Conservation (phyloP, 495 filamentous ascomycete genomes). For the Beverwykella pulmonaria region DNA sequence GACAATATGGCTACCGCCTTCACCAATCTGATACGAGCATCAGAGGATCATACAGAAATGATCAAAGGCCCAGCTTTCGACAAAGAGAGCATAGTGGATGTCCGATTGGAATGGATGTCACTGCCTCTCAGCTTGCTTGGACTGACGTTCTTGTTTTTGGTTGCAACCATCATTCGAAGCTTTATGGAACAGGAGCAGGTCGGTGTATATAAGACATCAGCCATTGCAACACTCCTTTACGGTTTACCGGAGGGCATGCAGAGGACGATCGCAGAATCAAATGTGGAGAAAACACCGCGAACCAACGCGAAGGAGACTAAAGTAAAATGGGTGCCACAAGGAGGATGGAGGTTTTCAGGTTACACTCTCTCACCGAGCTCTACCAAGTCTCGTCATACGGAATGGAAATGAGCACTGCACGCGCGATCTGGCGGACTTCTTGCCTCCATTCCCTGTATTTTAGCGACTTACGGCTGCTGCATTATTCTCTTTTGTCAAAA, state of each 20-base stretch:
- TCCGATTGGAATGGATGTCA: constrained; percentile 30
- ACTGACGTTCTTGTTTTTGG: constrained; percentile 23
- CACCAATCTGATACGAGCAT: constrained; percentile 21
- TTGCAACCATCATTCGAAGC: constrained; percentile 29
- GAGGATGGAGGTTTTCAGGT: no score
- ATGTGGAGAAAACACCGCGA: no score
- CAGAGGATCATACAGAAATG: constrained; percentile 7
- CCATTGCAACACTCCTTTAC: constrained; percentile 32
- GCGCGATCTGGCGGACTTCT: no score
- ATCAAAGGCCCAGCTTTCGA: constrained; percentile 18
- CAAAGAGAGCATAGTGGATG: constrained; percentile 13
- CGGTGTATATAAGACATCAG: constrained; percentile 31
- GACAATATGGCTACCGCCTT: constrained; percentile 23
- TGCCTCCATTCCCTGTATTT: no score
- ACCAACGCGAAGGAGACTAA: no score
- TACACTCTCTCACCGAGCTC: no score
- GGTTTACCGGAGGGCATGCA: constrained; percentile 24
- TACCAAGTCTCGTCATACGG: no score
- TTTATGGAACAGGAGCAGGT: constrained; percentile 1
- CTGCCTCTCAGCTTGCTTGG: constrained; percentile 23
- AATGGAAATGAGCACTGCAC: no score
- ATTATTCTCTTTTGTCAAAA: no score
- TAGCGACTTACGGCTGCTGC: no score
- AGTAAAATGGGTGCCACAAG: no score
- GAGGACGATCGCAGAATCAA: constrained; percentile 12